These are phyloP conservation scores for Chlorella sp. DNA, from an alignment of 139 green algal species.

Conservation along the genomic window DNA sequence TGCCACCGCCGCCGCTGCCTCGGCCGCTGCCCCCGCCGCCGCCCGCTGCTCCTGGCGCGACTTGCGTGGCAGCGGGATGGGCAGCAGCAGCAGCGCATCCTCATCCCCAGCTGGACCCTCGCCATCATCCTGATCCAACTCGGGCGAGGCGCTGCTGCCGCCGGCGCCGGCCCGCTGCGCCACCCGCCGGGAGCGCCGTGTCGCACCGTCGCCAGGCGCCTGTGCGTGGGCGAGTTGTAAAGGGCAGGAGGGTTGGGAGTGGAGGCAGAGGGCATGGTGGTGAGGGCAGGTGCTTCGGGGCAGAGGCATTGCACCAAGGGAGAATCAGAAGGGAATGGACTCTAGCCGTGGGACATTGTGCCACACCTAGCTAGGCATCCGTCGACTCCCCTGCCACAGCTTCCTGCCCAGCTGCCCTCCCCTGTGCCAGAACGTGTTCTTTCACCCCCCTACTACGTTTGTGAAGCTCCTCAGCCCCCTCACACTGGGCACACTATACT, in stretches of 20 bases:
- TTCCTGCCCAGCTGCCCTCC: background rate
- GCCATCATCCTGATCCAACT: background rate
- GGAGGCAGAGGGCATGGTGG: background rate
- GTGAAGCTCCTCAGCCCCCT: too few species aligned
- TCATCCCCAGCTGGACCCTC: background rate
- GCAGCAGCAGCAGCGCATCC: background rate
- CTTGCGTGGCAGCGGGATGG: background rate
- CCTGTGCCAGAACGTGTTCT: constrained; percentile 8
- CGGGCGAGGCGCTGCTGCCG: background rate
- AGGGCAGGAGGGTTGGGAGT: too few species aligned
- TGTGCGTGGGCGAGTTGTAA: too few species aligned
- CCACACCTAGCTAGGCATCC: background rate
- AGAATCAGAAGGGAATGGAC: background rate
- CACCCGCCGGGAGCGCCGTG: constrained; percentile 4
- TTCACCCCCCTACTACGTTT: too few species aligned
- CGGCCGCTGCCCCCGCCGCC: background rate
- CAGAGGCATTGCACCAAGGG: background rate
- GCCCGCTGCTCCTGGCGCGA: background rate
- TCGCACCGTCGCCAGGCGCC: background rate
- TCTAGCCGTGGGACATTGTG: background rate
- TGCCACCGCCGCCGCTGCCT: background rate
- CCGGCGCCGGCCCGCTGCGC: background rate
- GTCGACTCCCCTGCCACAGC: too few species aligned
- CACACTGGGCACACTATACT: too few species aligned
- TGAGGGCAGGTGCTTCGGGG: too few species aligned